phyloP scores from a whole-genome alignment of 2,329 filamentous ascomycete genomes.

The Coniochaeta prunicola region DNA sequence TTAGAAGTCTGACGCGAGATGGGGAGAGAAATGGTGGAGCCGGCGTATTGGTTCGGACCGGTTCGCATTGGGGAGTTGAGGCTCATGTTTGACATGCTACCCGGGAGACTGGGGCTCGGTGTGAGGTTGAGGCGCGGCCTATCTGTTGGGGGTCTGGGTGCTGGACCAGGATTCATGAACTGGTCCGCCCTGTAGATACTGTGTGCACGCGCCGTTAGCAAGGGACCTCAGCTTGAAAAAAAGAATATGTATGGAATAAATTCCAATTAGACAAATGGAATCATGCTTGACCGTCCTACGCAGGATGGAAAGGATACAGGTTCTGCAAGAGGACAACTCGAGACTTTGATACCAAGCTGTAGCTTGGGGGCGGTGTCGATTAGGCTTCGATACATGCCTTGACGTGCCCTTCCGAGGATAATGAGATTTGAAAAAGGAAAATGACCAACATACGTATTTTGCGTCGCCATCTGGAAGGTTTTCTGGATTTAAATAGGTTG shows the following conservation, averaged over 20 bases:
- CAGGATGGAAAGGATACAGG: not conserved
- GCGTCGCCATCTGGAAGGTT: not conserved
- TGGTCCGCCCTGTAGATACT: conserved; percentile 54
- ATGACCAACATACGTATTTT: not conserved
- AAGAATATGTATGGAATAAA: too few species aligned
- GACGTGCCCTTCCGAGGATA: not conserved
- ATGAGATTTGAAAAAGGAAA: not conserved
- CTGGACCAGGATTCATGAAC: conserved; percentile 97
- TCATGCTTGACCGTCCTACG: not conserved
- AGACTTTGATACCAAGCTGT: not conserved
- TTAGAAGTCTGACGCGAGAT: conserved; percentile 54
- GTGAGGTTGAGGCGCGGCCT: conserved; percentile 75
- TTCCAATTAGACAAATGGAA: too few species aligned
- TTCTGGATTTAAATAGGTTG: not conserved
- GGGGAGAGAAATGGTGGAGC: conserved; percentile 67
- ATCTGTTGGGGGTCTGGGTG: conserved; percentile 80
- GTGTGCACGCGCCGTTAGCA: conserved; percentile 3
- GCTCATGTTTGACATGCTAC: conserved; percentile 73
- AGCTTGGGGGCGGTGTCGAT: not conserved
- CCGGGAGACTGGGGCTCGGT: conserved; percentile 65
- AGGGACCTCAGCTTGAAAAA: not conserved
- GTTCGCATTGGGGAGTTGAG: conserved; percentile 60
- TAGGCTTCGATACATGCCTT: not conserved
- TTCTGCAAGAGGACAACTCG: not conserved
- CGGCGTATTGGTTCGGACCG: conserved; percentile 45